Evolutionary conservation across 225 moss, liverwort and hornwort genomes (phyloP).

Genomic region (Bryum argenteum): DNA sequence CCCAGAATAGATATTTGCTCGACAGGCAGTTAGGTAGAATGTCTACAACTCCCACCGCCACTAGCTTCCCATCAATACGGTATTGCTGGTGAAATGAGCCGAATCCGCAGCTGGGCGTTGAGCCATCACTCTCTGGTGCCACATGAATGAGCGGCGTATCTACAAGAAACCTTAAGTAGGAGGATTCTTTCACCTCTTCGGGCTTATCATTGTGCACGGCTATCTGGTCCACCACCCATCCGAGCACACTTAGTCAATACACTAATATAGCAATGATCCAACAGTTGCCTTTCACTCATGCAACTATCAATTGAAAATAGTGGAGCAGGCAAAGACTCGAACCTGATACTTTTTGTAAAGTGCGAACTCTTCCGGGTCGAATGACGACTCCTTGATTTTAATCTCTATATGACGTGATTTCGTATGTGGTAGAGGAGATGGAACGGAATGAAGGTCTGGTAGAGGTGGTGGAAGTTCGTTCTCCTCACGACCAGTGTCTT

Average conservation of each 20-base stretch:
- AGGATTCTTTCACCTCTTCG: slow-evolving; percentile 66
- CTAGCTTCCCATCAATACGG: slow-evolving; percentile 73
- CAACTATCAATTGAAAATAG: too few relatives aligned
- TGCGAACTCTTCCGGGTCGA: slow-evolving; percentile 84
- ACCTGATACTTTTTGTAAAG: slow-evolving; percentile 97
- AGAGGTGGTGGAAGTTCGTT: slow-evolving; percentile 25
- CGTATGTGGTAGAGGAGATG: slow-evolving; percentile 27
- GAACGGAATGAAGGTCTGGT: slow-evolving; percentile 19
- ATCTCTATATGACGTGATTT: slow-evolving; percentile 57
- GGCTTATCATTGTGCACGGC: slow-evolving; percentile 91
- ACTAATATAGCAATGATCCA: too few relatives aligned
- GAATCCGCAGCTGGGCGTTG: slow-evolving; percentile 82
- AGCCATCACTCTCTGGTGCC: slow-evolving; percentile 69
- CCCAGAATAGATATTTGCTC: slow-evolving; percentile 98
- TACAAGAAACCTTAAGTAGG: slow-evolving; percentile 83
- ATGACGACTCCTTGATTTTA: slow-evolving; percentile 71
- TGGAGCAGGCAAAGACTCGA: slow-evolving; percentile 26
- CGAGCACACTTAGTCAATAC: slow-evolving; percentile 22
- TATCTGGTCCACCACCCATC: slow-evolving; percentile 44
- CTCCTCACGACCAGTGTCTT: slow-evolving; percentile 24
- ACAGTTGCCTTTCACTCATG: too few relatives aligned
- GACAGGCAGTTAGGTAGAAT: slow-evolving; percentile 90
- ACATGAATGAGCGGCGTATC: slow-evolving; percentile 79
- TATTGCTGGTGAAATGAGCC: slow-evolving; percentile 99
- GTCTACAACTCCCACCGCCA: slow-evolving; percentile 96